Base-by-base conservation (phyloP, 495 filamentous ascomycete genomes). In the Chaetomium tenue region DNA sequence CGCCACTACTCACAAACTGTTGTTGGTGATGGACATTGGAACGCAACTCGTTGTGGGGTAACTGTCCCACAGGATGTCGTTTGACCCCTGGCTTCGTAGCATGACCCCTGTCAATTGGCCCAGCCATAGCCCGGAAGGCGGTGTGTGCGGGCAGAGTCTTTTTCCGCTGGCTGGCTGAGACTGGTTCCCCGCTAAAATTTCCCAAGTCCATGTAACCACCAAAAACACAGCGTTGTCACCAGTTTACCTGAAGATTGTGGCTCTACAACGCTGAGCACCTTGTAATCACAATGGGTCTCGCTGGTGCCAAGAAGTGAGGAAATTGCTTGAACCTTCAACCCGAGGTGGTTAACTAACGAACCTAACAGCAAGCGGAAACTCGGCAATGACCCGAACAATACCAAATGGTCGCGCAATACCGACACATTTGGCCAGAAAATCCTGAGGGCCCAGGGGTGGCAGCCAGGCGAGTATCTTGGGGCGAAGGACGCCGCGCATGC, bases 351-450 rank as follows among this genome's bases (percentile, higher is more conserved):
- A 30, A 65, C 57, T 67, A 65, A 13, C 55, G 15, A 42, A 66
- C 48, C n/a, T n/a, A n/a, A n/a, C 63, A 98, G 93, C 73, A 90
- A 85, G 69, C 85, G 82, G 40, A 96, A 93, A 75, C 83, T 97
- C 57, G 88, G 90, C 54, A 78, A 87, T 70, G 93, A 98, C 78
- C 93, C 93, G 16, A 96, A 97, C 74, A 97, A 97, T 73, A 96
- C 90, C 33, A 84, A 84, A 78, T 98, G 93, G 93, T 85, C 88
- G 53, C 87, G 86, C 65, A 88, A 91, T 68, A 92, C 90, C 65
- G 81, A 83, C 52, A 85, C 86, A 55, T 97, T 91, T 71, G 93
- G 93, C 68, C 92, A 96, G 73, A 87, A 83, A 68, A 90, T 97
- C 60, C 86, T 98, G 65, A 85, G 88, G 59, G 80, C 87, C 2